phyloP scores from a whole-genome alignment of 495 filamentous ascomycete genomes.

The Bacidia rubella region DNA sequence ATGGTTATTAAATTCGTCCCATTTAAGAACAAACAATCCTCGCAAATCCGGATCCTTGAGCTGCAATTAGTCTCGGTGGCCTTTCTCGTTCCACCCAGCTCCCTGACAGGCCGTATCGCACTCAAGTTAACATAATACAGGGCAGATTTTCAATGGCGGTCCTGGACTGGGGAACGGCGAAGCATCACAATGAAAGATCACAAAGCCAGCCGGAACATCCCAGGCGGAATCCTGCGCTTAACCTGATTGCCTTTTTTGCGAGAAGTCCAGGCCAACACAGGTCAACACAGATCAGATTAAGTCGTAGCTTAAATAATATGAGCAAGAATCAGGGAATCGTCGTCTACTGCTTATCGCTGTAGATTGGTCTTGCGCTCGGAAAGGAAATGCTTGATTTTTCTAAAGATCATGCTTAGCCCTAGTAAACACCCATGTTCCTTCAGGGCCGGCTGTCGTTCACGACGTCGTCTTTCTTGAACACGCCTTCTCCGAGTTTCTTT shows the following conservation, averaged over 20 bases:
- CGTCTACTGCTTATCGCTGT: constrained; percentile 1
- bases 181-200: constrained; percentile 3
- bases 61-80: constrained; percentile 25
- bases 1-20: constrained; percentile 22
- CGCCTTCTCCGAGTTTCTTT: constrained; percentile 2
- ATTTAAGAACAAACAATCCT: constrained; percentile 19
- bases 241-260: constrained; percentile 1
- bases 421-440: constrained; percentile 3
- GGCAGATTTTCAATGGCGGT: constrained; percentile 11
- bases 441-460: neutral
- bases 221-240: constrained; percentile 1
- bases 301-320: constrained; percentile 2
- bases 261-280: constrained; percentile 1
- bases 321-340: constrained; percentile 1
- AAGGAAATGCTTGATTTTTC: constrained; percentile 1
- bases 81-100: constrained; percentile 25
- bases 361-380: constrained; percentile 3
- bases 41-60: constrained; percentile 24
- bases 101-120: constrained; percentile 21
- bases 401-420: constrained; percentile 3
- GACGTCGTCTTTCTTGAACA: constrained; percentile 2
- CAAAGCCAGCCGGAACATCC: constrained; percentile 1
- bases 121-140: constrained; percentile 11
- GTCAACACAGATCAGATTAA: constrained; percentile 1
- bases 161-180: neutral